phyloP scores from a whole-genome alignment of 305 asterid genomes.

The Fraxinus baroniana region DNA sequence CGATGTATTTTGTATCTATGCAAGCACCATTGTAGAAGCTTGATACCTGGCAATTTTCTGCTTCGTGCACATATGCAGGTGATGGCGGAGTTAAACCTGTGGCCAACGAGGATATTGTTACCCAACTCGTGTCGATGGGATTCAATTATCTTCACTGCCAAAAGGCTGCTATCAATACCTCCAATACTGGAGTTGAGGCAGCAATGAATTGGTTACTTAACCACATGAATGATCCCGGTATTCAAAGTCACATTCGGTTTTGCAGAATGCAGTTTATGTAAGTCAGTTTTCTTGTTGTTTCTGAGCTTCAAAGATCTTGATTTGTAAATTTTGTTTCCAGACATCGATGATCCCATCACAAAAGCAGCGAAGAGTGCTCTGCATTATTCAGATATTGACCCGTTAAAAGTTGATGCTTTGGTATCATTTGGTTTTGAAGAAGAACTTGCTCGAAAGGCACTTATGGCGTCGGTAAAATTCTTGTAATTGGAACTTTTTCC shows the following conservation, averaged over 20 bases:
- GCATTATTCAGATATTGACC: conserved; percentile 45
- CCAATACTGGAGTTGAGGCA: conserved; percentile 75
- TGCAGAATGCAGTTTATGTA: conserved; percentile 9
- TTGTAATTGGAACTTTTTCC: conserved; percentile 3
- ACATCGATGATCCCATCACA: conserved; percentile 68
- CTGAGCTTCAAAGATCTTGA: conserved; percentile 15
- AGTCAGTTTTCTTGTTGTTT: conserved; percentile 5
- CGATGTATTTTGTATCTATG: background rate
- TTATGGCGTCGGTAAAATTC: conserved; percentile 65
- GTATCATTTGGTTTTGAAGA: conserved; percentile 87
- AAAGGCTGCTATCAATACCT: conserved; percentile 85
- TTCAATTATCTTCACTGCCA: conserved; percentile 77
- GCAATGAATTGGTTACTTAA: conserved; percentile 86
- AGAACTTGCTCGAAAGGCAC: conserved; percentile 79
- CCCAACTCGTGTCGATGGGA: conserved; percentile 87
- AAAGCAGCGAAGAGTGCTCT: conserved; percentile 41
- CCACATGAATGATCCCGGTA: conserved; percentile 91
- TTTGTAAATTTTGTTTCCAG: conserved; percentile 34
- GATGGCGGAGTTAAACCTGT: conserved; percentile 34
- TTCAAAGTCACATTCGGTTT: conserved; percentile 16
- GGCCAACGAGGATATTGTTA: conserved; percentile 68
- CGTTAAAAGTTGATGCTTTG: conserved; percentile 67
- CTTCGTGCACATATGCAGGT: conserved; percentile 46
- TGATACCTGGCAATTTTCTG: conserved; percentile 15
- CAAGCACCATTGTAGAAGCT: background rate